These are phyloP conservation scores for Kodamaea kaohsiungensis DNA, from an alignment of 805 yeast genomes.

Conservation along the genomic window DNA sequence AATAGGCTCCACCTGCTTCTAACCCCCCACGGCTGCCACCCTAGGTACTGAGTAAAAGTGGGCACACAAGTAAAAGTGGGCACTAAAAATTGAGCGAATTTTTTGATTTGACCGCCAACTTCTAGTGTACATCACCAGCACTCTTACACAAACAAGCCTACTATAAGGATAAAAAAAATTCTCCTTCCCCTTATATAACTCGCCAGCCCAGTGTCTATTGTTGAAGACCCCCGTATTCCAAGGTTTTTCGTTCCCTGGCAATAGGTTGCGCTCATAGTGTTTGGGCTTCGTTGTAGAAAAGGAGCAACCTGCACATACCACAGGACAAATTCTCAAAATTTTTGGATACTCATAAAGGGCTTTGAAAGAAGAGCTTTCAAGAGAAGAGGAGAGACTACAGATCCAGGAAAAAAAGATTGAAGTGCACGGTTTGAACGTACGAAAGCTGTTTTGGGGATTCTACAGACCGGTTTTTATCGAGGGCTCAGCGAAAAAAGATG, in stretches of 20 bases:
- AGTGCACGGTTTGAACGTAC: neutral
- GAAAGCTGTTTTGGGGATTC: neutral
- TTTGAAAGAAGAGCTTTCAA: neutral
- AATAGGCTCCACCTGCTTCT: neutral
- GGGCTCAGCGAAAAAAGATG: slow-evolving; percentile 44
- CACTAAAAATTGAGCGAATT: slow-evolving; percentile 3
- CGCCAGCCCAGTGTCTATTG: neutral
- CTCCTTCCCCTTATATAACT: neutral
- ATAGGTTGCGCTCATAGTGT: neutral
- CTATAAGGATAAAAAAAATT: neutral
- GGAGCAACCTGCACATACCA: slow-evolving; percentile 2
- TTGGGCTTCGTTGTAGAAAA: slow-evolving; percentile 1
- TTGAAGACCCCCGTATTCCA: neutral
- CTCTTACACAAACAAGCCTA: neutral
- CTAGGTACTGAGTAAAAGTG: no score
- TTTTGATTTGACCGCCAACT: slow-evolving; percentile 4
- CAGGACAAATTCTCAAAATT: neutral
- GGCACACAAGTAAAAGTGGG: no score
- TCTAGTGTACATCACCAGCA: neutral
- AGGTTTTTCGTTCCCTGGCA: neutral
- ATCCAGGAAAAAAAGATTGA: neutral
- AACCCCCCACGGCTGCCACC: neutral
- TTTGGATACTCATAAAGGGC: neutral
- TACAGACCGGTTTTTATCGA: neutral
- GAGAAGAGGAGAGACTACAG: neutral